A percentile compares a stretch with the other conserved stretches of the same genome.
Evolutionary conservation across 2,329 filamentous ascomycete genomes (phyloP).

Genomic region (Dactylellina drechsleri): DNA sequence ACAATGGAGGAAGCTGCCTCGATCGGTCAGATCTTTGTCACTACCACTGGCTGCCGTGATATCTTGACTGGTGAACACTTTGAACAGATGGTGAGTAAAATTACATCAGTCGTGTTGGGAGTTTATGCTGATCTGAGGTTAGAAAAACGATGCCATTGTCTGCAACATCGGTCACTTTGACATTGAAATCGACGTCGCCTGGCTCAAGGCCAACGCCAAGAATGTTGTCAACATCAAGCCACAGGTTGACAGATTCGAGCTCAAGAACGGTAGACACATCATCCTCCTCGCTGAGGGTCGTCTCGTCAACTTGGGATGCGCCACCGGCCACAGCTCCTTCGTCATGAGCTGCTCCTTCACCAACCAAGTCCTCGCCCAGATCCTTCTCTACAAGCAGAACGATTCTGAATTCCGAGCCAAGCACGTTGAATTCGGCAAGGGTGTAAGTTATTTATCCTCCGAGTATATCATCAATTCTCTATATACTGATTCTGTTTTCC

Average conservation of each 20-base stretch:
- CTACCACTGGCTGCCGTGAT: conserved; percentile 98
- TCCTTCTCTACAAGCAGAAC: conserved; percentile 93
- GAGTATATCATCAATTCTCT: not conserved
- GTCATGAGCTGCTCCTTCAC: conserved; percentile 99
- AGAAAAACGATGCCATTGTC: conserved; percentile 91
- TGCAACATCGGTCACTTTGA: conserved; percentile 99
- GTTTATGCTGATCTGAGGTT: not conserved
- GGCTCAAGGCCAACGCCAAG: conserved; percentile 84
- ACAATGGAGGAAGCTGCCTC: conserved; percentile 97
- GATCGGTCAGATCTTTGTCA: conserved; percentile 96
- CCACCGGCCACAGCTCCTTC: conserved; percentile 98
- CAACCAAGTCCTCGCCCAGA: conserved; percentile 99
- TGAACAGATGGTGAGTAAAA: conserved; percentile 74
- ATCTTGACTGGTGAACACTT: conserved; percentile 94
- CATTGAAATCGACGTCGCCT: conserved; percentile 99
- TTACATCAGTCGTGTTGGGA: not conserved
- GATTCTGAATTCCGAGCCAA: conserved; percentile 89
- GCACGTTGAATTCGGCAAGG: conserved; percentile 95
- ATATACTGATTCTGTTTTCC: not conserved
- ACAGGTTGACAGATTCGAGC: conserved; percentile 97
- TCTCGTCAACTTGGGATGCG: conserved; percentile 99
- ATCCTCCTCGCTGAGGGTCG: conserved; percentile 98
- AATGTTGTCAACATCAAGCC: conserved; percentile 99
- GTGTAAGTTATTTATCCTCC: conserved; percentile 42
- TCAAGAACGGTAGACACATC: conserved; percentile 94